A percentile compares a stretch with the other conserved stretches of the same genome.
These are phyloP conservation scores for Neurospora africana DNA, from an alignment of 495 filamentous ascomycete genomes.

Conservation along the genomic window DNA sequence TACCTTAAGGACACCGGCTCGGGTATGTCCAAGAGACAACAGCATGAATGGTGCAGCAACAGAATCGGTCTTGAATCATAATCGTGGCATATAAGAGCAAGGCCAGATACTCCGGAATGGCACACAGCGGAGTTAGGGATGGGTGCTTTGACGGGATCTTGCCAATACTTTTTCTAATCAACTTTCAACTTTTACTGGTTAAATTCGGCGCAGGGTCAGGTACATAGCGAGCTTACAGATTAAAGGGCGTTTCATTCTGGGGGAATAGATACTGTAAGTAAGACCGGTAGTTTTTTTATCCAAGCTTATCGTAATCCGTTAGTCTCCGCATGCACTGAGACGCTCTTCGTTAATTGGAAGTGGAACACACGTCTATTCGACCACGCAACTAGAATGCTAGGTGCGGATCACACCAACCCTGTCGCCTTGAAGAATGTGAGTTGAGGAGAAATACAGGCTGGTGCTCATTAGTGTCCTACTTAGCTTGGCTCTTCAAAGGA, in stretches of 20 bases:
- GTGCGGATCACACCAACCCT: too few relatives aligned
- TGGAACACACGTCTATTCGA: too few relatives aligned
- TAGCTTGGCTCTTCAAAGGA: too few relatives aligned
- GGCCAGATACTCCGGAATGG: background rate
- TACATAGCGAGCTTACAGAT: background rate
- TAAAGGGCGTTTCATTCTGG: background rate
- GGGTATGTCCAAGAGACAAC: background rate
- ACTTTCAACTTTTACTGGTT: background rate
- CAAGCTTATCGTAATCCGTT: background rate
- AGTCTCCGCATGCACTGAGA: background rate
- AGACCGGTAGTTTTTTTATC: background rate
- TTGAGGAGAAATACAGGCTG: too few relatives aligned
- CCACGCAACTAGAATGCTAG: too few relatives aligned
- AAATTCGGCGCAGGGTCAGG: background rate
- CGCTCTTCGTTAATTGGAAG: background rate
- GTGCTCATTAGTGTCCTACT: too few relatives aligned
- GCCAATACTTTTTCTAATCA: background rate
- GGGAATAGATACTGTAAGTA: background rate
- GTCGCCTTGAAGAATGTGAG: too few relatives aligned
- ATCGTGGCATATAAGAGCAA: background rate
- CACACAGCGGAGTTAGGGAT: background rate
- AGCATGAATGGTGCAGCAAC: background rate
- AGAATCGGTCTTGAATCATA: background rate
- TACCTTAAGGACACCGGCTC: background rate
- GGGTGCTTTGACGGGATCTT: background rate